These are phyloP conservation scores for Cymodocea nodosa DNA, from an alignment of 116 monocot genomes.

Conservation along the genomic window DNA sequence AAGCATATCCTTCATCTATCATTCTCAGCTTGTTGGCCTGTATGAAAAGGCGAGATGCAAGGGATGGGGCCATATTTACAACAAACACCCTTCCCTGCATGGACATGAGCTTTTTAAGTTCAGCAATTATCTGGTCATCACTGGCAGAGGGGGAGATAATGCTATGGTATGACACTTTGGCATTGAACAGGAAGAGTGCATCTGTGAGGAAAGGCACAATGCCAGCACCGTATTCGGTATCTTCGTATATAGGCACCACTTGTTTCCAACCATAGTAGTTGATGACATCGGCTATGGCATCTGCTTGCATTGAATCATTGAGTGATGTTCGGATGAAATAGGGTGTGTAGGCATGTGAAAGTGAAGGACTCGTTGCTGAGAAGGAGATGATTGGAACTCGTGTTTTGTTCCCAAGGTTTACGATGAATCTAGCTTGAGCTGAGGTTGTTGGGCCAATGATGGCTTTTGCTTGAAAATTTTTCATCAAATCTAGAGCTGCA, in stretches of 20 bases:
- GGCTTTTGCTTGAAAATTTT: conserved; percentile 26
- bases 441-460: conserved; percentile 45
- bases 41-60: conserved; percentile 26
- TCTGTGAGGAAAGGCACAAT: conserved; percentile 38
- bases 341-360: conserved; percentile 17
- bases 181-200: conserved; percentile 16
- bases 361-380: conserved; percentile 37
- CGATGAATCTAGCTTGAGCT: conserved; percentile 23
- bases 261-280: conserved; percentile 32
- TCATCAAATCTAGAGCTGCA: conserved; percentile 39
- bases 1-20: conserved; percentile 43
- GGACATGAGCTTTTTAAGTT: conserved; percentile 30
- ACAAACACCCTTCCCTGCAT: conserved; percentile 46
- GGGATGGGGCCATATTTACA: conserved; percentile 27
- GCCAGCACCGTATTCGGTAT: conserved; percentile 35
- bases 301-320: conserved; percentile 25
- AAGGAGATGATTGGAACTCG: conserved; percentile 50
- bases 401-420: conserved; percentile 25
- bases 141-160: conserved; percentile 13
- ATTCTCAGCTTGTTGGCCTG: conserved; percentile 32
- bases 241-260: conserved; percentile 32
- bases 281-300: conserved; percentile 28
- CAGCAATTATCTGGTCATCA: conserved; percentile 24
- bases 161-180: conserved; percentile 19
- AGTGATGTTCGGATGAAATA: conserved; percentile 38